Conservation (phyloP, 192 early-diverging fungal genomes). For the Coemansia sp. region DNA sequence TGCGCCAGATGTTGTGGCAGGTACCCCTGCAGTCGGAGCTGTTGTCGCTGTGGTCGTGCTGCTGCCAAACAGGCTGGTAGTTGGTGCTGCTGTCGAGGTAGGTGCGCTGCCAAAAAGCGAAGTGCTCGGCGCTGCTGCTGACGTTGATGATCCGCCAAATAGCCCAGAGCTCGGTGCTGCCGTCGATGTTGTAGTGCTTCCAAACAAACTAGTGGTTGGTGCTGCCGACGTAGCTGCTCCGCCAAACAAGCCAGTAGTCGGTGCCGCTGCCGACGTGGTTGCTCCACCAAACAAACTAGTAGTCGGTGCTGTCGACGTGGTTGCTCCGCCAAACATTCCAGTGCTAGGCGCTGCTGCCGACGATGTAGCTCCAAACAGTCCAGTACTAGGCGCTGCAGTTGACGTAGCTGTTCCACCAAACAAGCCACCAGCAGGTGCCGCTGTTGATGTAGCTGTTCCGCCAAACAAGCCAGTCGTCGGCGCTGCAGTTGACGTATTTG, state of each 20-base stretch:
- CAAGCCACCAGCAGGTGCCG: too few species aligned
- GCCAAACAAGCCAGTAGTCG: slow-evolving; percentile 7
- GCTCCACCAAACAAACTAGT: neutral
- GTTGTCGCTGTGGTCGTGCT: neutral
- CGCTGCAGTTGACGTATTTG: too few species aligned
- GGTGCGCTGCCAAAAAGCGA: neutral
- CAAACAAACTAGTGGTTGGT: slow-evolving; percentile 7
- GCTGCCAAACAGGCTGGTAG: neutral
- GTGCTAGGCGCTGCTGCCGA: neutral
- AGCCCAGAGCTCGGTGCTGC: neutral
- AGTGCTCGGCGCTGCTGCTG: neutral
- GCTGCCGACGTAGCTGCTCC: slow-evolving; percentile 4
- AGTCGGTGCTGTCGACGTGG: neutral
- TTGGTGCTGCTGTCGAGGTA: neutral
- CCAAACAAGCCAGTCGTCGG: too few species aligned
- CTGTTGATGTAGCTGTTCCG: too few species aligned
- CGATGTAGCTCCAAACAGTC: slow-evolving; percentile 5
- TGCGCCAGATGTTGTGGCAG: neutral
- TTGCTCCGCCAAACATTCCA: neutral
- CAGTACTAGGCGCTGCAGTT: neutral
- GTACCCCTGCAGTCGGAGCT: neutral
- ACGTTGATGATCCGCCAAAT: neutral
- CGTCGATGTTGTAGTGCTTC: neutral
- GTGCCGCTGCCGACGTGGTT: neutral
- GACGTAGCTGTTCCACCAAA: neutral